Base-by-base conservation (phyloP, 176 grass and related monocot genomes). In the Dactylis glomerata region DNA sequence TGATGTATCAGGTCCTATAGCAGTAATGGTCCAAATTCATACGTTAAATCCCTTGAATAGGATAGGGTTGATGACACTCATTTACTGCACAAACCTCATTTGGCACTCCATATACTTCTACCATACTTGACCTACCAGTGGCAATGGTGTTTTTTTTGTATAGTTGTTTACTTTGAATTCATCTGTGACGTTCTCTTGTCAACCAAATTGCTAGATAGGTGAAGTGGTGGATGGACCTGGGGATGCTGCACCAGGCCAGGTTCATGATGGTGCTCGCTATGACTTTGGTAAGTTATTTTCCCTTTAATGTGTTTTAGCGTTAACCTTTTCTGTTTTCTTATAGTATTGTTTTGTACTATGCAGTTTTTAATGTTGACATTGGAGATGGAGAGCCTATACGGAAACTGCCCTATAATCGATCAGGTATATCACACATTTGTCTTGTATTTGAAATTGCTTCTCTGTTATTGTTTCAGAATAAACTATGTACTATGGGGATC, bases 351-450 rank as follows among this genome's bases (percentile, higher is more conserved):
- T 68, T 13, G 11, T 49, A 51, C 45, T 83, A 0, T 90, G 59
- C 80, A 99, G 96, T 99, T 87, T 99, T 99, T 87, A 91, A 96
- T 86, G 96, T 99, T 88, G 96, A 99, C 79, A 99, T 99, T 91
- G 96, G 89, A 79, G 96, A 99, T 86, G 96, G 96, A 59, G 91
- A 96, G 58, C 96, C 96, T 14, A 85, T 92, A 37, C 50, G 96
- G 26, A 99, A 99, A 77, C 85, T 99, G n/a, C 96, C 96, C 47
- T 99, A 96, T 84, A 99, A 99, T 73, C 77, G 76, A 68, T 88
- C 93, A 90, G 96, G 96, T 99, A 92, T 73, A 46, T 57, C 37
- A 69, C 62, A n/a, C 3, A 1, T 85, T 26, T 44, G 47, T 56
- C 42, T 78, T 36, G 49, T 46, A 26, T 47, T 66, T 28, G 65